Conservation (phyloP, 2,329 filamentous ascomycete genomes). For the Passalora sequoiae region DNA sequence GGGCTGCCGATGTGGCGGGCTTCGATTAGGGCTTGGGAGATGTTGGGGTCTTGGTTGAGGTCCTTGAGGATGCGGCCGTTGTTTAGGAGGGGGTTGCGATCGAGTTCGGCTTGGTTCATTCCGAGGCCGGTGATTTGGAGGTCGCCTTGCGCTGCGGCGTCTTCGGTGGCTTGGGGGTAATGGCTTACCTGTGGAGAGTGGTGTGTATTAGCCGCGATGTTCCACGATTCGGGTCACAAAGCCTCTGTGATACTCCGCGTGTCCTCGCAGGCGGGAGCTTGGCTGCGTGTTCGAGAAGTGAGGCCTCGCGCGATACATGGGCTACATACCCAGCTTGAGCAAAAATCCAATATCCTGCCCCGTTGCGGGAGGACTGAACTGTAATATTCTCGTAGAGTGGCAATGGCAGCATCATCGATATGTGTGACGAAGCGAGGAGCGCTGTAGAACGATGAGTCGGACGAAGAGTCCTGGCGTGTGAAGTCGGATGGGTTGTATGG, state of each 20-base stretch:
- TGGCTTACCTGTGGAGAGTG: too few species aligned
- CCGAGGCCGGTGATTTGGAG: slow-evolving; percentile 46
- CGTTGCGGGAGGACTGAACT: slow-evolving; percentile 37
- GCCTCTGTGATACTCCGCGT: too few species aligned
- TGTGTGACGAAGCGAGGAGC: slow-evolving; percentile 50
- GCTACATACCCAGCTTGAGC: slow-evolving; percentile 49
- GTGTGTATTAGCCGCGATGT: too few species aligned
- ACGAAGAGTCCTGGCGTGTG: slow-evolving; percentile 34
- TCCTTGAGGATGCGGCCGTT: slow-evolving; percentile 37
- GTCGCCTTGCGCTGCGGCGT: slow-evolving; percentile 30
- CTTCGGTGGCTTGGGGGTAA: slow-evolving; percentile 36
- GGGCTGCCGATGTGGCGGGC: slow-evolving; percentile 7
- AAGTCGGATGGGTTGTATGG: slow-evolving; percentile 38
- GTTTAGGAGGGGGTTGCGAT: slow-evolving; percentile 38
- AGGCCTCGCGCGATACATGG: too few species aligned
- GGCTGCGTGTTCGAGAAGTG: too few species aligned
- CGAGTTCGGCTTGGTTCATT: slow-evolving; percentile 46
- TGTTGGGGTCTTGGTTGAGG: slow-evolving; percentile 40
- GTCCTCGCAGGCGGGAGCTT: too few species aligned
- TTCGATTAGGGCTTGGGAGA: slow-evolving; percentile 23
- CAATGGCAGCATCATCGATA: slow-evolving; percentile 49
- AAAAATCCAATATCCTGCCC: slow-evolving; percentile 47
- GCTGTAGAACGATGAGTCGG: slow-evolving; percentile 38
- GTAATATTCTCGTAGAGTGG: slow-evolving; percentile 45
- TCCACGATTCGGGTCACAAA: too few species aligned